Percentiles rank a stretch among this genome's conserved stretches.
Evolutionary conservation across 2,329 filamentous ascomycete species (phyloP).

Genomic region (Cladophialophora carrionii): DNA sequence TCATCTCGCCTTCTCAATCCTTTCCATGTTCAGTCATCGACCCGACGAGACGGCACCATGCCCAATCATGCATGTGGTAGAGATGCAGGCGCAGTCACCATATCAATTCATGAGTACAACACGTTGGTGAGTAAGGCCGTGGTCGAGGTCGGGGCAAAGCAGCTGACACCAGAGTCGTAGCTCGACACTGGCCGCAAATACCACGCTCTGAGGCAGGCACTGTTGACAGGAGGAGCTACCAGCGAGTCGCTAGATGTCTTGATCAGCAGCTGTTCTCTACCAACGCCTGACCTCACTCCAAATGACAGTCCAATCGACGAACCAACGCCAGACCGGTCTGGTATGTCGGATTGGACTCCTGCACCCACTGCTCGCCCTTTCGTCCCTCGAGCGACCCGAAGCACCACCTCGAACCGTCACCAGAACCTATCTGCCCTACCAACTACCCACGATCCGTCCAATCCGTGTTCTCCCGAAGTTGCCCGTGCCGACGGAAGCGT

Average conservation of each 20-base stretch:
- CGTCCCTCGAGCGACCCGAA: background rate
- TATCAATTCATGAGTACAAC: constrained; percentile 20
- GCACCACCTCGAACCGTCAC: background rate
- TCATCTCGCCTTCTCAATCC: background rate
- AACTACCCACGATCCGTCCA: background rate
- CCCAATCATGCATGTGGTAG: constrained; percentile 4
- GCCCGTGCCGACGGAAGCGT: background rate
- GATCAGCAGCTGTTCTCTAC: constrained; percentile 17
- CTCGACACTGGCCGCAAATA: constrained; percentile 19
- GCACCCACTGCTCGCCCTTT: background rate
- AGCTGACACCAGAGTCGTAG: constrained; percentile 5
- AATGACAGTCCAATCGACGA: constrained; percentile 1
- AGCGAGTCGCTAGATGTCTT: constrained; percentile 27
- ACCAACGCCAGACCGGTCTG: background rate
- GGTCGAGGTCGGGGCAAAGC: background rate
- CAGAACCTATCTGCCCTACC: background rate
- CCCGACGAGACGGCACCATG: background rate
- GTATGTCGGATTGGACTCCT: background rate
- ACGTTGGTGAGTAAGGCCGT: constrained; percentile 15
- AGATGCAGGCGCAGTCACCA: constrained; percentile 18
- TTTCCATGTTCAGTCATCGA: background rate
- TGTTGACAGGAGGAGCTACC: constrained; percentile 24
- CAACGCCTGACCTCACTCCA: background rate
- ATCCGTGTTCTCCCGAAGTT: background rate
- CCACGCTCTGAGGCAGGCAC: constrained; percentile 26